Evolutionary conservation across 1,284 basidiomycete genomes (phyloP).

Genomic region (Papiliotrema nemorosa): DNA sequence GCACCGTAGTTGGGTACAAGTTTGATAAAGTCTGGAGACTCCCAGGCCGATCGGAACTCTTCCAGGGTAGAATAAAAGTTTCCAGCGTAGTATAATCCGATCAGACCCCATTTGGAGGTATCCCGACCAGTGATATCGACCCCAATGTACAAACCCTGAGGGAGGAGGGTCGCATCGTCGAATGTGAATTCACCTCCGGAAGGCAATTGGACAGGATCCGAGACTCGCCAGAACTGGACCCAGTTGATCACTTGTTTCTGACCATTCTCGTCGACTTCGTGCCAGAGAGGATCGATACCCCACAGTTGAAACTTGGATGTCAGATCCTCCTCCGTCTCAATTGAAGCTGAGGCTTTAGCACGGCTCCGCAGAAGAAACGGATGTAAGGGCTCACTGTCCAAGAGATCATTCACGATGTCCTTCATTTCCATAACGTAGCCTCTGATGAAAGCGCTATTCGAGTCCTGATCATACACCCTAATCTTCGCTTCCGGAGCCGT

Average conservation of each 20-base stretch:
- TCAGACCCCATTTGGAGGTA: constrained; percentile 14
- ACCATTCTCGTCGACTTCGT: constrained; percentile 26
- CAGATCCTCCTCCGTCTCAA: constrained; percentile 4
- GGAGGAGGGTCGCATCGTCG: constrained; percentile 18
- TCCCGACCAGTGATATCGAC: constrained; percentile 28
- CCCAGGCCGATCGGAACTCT: constrained; percentile 40
- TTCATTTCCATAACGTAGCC: constrained; percentile 15
- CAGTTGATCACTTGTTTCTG: constrained; percentile 22
- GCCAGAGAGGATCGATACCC: constrained; percentile 43
- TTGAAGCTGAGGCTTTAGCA: constrained; percentile 7
- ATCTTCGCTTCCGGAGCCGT: constrained; percentile 21
- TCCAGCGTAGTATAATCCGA: constrained; percentile 6
- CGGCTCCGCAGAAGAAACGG: background rate
- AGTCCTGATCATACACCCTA: constrained; percentile 25
- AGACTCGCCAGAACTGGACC: constrained; percentile 9
- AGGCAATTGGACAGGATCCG: background rate
- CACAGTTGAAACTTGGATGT: constrained; percentile 13
- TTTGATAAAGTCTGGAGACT: constrained; percentile 23
- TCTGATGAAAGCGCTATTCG: constrained; percentile 7
- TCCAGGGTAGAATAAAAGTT: constrained; percentile 30
- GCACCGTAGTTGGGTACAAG: constrained; percentile 19
- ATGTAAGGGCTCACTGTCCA: constrained; percentile 14
- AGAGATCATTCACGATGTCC: constrained; percentile 33
- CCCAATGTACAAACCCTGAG: constrained; percentile 23
- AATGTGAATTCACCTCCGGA: background rate